These are phyloP conservation scores for Rhododendron simsii DNA, from an alignment of 148 eudicot species.

Conservation along the genomic window DNA sequence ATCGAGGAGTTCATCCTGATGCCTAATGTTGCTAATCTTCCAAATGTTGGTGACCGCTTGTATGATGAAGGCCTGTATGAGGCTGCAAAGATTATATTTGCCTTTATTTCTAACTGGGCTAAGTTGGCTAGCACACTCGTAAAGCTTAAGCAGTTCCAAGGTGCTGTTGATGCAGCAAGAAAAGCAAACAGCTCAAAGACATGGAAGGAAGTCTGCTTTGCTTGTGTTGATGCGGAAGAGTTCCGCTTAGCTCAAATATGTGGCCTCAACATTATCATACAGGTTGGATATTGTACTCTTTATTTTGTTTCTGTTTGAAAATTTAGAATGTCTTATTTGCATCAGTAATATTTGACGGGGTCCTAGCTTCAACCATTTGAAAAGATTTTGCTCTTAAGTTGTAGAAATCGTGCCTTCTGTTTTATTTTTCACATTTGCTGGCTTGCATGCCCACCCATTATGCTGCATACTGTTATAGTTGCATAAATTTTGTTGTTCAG, in stretches of 20 bases:
- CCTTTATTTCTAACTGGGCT: conserved; percentile 95
- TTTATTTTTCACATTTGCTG: background rate
- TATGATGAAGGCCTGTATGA: conserved; percentile 91
- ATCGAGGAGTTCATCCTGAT: conserved; percentile 92
- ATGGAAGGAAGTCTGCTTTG: conserved; percentile 98
- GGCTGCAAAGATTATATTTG: conserved; percentile 90
- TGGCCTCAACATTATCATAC: conserved; percentile 91
- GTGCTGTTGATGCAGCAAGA: conserved; percentile 97
- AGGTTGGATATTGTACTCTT: conserved; percentile 33
- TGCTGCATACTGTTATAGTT: background rate
- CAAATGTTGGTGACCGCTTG: conserved; percentile 85
- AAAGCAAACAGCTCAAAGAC: conserved; percentile 96
- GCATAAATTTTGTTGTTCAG: background rate
- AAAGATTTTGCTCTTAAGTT: background rate
- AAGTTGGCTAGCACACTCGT: conserved; percentile 83
- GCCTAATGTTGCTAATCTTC: conserved; percentile 99
- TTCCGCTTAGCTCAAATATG: conserved; percentile 98
- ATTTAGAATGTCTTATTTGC: background rate
- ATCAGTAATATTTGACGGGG: background rate
- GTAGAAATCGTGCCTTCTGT: background rate
- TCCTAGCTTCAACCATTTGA: background rate
- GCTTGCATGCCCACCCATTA: background rate
- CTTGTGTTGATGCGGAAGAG: conserved; percentile 98
- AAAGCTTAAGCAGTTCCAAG: conserved; percentile 86
- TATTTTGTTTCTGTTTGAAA: background rate